Conservation (phyloP, 2,329 filamentous ascomycete species). For the Zymoseptoria pseudotritici region DNA sequence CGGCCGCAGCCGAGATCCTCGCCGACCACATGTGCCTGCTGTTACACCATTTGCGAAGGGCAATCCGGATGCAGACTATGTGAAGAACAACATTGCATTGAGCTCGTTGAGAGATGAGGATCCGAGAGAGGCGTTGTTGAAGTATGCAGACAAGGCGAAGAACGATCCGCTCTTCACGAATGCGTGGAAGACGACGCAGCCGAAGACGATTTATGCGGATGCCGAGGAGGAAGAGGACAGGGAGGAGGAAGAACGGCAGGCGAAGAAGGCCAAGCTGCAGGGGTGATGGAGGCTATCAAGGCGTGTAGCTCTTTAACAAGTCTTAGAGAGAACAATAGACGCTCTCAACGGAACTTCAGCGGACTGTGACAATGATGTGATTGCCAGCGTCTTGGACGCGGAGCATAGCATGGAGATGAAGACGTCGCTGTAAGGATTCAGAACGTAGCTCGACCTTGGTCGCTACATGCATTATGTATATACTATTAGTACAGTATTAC, state of each 20-base stretch:
- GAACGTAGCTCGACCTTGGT: too few relatives aligned
- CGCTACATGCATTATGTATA: too few relatives aligned
- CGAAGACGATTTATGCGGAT: conserved; percentile 83
- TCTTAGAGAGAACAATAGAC: too few relatives aligned
- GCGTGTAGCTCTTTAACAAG: too few relatives aligned
- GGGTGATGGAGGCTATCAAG: too few relatives aligned
- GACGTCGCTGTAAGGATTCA: too few relatives aligned
- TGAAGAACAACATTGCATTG: conserved; percentile 79
- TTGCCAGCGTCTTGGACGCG: too few relatives aligned
- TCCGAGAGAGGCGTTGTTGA: conserved; percentile 83
- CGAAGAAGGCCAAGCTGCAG: conserved; percentile 46
- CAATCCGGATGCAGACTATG: conserved; percentile 82
- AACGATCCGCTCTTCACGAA: conserved; percentile 92
- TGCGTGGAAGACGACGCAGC: conserved; percentile 87
- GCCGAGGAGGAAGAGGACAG: conserved; percentile 85
- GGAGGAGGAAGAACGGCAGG: conserved; percentile 53
- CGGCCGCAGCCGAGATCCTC: conserved; percentile 69
- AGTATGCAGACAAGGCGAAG: conserved; percentile 88
- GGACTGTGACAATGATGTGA: too few relatives aligned
- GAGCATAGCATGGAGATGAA: too few relatives aligned
- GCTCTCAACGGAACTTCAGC: too few relatives aligned
- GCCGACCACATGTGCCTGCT: conserved; percentile 74
- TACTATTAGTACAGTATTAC: too few relatives aligned
- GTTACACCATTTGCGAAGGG: conserved; percentile 86
- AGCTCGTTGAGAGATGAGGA: conserved; percentile 94